A percentile compares a stretch with the other conserved stretches of the same genome.
Conservation (phyloP, 228 moss, liverwort and hornwort genomes). For the Sphagnum magellanicum region DNA sequence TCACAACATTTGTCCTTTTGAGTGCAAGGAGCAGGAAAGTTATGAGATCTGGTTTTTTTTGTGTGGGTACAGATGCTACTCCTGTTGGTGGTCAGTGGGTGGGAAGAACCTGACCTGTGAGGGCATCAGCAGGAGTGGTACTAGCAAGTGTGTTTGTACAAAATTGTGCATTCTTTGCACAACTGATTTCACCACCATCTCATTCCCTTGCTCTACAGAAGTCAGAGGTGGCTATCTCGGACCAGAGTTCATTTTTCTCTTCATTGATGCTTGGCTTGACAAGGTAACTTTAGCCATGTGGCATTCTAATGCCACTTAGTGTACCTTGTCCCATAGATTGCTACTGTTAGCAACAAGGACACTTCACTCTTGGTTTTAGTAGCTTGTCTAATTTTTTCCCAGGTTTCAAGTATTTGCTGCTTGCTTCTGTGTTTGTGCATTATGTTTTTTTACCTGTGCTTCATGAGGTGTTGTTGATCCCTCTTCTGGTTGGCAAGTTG, state of each 20-base stretch:
- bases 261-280: constrained; percentile 99
- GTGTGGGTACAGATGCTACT: constrained; percentile 66
- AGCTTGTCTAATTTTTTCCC: too few relatives aligned
- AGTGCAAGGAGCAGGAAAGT: too few relatives aligned
- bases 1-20: too few relatives aligned
- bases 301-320: constrained; percentile 1
- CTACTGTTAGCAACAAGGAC: too few relatives aligned
- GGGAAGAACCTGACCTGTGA: constrained; percentile 81
- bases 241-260: constrained; percentile 93
- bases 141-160: constrained; percentile 94
- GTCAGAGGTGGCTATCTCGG: constrained; percentile 75
- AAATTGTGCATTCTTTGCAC: constrained; percentile 89
- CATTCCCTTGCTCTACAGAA: constrained; percentile 88
- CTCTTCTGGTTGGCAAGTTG: constrained; percentile 44
- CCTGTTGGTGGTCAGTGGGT: constrained; percentile 85
- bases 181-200: constrained; percentile 88
- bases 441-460: too few relatives aligned
- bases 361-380: too few relatives aligned
- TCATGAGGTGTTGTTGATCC: not conserved
- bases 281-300: constrained; percentile 55
- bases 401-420: too few relatives aligned
- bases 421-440: too few relatives aligned
- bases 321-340: too few relatives aligned
- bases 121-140: constrained; percentile 93
- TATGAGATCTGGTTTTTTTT: too few relatives aligned